Conservation (phyloP, 371 early-diverging fungal species). For the Funneliformis caledonium region DNA sequence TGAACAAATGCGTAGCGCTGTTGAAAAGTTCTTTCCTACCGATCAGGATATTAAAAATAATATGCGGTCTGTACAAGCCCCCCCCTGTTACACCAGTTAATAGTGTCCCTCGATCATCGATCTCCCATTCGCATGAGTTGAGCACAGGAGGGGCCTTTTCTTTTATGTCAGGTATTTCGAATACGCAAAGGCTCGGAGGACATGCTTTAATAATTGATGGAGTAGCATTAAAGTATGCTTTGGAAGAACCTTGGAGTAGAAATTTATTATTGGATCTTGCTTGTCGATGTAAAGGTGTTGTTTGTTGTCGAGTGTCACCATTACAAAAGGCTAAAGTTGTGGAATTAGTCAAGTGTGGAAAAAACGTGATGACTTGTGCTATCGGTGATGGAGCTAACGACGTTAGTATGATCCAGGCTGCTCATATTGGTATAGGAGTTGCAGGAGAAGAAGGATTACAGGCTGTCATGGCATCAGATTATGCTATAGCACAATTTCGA, state of each 20-base stretch:
- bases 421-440: conserved; percentile 88
- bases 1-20: conserved; percentile 53
- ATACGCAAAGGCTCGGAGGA: conserved; percentile 41
- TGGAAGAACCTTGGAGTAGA: conserved; percentile 25
- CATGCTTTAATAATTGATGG: conserved; percentile 63
- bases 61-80: conserved; percentile 14
- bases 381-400: conserved; percentile 99
- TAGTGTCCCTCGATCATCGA: conserved; percentile 8
- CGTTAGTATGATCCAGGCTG: conserved; percentile 94
- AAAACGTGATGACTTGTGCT: conserved; percentile 76
- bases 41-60: conserved; percentile 38
- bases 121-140: conserved; percentile 10
- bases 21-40: conserved; percentile 41
- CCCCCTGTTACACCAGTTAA: neutral
- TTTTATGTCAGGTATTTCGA: conserved; percentile 47
- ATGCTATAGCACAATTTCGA: conserved; percentile 82
- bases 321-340: conserved; percentile 93
- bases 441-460: conserved; percentile 89
- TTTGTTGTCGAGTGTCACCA: conserved; percentile 95
- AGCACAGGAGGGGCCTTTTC: conserved; percentile 46
- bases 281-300: conserved; percentile 63
- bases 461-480: conserved; percentile 86
- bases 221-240: conserved; percentile 31
- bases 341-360: conserved; percentile 70
- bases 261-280: conserved; percentile 34